Evolutionary conservation across 2,329 filamentous ascomycete genomes (phyloP), one percentile per base, ranked within the genome.

Genomic region (Xylogone sp.): DNA sequence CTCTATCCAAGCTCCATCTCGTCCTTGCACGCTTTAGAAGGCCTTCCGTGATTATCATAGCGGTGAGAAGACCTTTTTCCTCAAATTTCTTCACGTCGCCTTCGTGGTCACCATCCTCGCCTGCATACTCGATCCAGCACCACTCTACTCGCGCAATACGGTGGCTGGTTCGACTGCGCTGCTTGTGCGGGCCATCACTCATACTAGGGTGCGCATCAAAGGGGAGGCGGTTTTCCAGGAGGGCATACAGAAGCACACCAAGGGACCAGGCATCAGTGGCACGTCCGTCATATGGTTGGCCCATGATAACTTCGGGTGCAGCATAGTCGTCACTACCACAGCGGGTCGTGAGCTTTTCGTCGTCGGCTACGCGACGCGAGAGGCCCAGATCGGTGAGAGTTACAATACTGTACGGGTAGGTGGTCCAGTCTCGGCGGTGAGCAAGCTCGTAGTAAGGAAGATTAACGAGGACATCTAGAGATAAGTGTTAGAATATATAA

Each of bases 301-400:
- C 93, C 77, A 99, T 90, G 49, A 99, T 86, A 44, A 99, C 91
- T 68, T 99, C 94, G 0, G 94, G 94, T 0, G 94, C 93, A 1
- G 93, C 93, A 66, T 99, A 99, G 71, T 99, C 94, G 70, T 97
- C 94, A 42, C 89, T 96, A 27, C 94, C 94, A 68, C 94, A 99
- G 9, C 94, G 83, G 1, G 93, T 97, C 55, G 89, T 89, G n/a
- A 99, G 79, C 54, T 93, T 86, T 59, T 95, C 90, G 48, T 90
- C 90, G 56, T 90, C 86, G 16, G 90, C 83, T 39, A 97, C 89
- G 31, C 88, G 86, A 50, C 93, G 83, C 2, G 91, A 95, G 12
- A 99, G 82, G 13, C 94, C 94, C 12, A 99, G 78, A 67, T 99
- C 94, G 16, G 92, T 95, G 42, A 99, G 78, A 1, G 91, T 97